Evolutionary conservation across 352 stramenopile species (phyloP), one percentile per base, ranked within the genome.

Genomic region (Phytophthora cactorum): DNA sequence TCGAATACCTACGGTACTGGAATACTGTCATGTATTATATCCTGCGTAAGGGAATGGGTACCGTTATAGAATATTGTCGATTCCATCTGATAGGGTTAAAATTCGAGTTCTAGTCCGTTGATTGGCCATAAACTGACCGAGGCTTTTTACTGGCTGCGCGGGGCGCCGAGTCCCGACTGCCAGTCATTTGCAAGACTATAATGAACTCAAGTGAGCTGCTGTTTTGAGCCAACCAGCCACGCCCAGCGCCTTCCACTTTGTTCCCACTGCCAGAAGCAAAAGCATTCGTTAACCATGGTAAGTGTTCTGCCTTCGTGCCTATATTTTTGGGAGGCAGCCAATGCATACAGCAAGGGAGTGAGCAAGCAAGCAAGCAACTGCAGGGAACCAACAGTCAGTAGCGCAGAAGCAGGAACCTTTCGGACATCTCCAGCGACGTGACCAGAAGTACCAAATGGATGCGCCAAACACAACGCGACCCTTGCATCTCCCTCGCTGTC

Each of bases 251-350:
- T 62, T 64, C 77, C 81, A 90, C 76, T 89, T 89, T 88, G 77
- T 87, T 89, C 81, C 79, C 84, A 90, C 74, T 64, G 77, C 78
- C 78, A 89, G 75, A 86, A 92, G 84, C 77, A 92, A 92, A 92
- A 92, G 84, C 84, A 92, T 86, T 78, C 79, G 84, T 81, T 82
- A 77, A 89, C 81, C 81, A 92, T 92, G 84, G 84, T 92, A 72
- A 76, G 84, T 86, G 53, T 43, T 51, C 25, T 15, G 41, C 27
- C 22, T 22, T n/a, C 25, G 15, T 54, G 49, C 34, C 28, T 53
- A 59, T 49, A 52, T 41, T 38, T 56, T 38, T 56, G 41, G 63
- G 46, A 55, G 46, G 54, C 36, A 45, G 36, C 15, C 28, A 50
- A 57, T 55, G 34, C 8, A 22, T 25, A 32, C 51, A 56, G n/a